Base-by-base conservation (phyloP, 257 asterid species). In the Anisodus tanguticus region DNA sequence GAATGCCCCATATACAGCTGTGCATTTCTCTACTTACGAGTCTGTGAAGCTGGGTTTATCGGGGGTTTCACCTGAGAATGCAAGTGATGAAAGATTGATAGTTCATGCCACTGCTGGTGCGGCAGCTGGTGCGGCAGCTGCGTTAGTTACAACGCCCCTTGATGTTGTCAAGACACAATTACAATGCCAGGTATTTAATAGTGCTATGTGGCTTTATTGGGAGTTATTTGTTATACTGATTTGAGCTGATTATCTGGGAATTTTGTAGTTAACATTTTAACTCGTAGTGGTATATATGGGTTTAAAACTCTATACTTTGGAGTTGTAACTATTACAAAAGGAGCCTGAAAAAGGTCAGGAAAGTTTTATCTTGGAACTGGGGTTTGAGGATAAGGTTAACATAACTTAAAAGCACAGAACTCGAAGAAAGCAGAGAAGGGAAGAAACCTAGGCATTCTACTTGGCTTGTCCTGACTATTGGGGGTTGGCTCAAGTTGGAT, bases 51-150 rank as follows among this genome's bases (percentile, higher is more conserved):
- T 89, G 83, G 98, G 97, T 15, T 79, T 95, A 84, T 86, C 71
- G 90, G 97, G 88, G 90, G 85, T 95, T 26, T 94, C 96, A 0
- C 95, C 97, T 0, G 94, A 92, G 57, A 90, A 86, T 71, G 88
- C 85, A 12, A 91, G 89, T 57, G 97, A 95, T 60, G 99, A 95
- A 87, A 84, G 90, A 57, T 85, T 93, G 91, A 86, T 91, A 19
- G 96, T 92, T 78, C 98, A 97, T 88, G 98, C 98, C 41, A 95
- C 98, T 0, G 99, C 99, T 60, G 99, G 98, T 22, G 98, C 98
- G 0, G 98, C 90, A 4, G 99, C 99, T 7, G 99, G 99, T 80
- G 98, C 97, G 6, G 84, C 91, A 83, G 98, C 98, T 6, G 97
- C 98, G 2, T 92, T 88, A 11, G 78, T 93, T 84, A 97, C 99